phyloP scores from a whole-genome alignment of 2,329 filamentous ascomycete genomes.

The Claviceps spartinae region DNA sequence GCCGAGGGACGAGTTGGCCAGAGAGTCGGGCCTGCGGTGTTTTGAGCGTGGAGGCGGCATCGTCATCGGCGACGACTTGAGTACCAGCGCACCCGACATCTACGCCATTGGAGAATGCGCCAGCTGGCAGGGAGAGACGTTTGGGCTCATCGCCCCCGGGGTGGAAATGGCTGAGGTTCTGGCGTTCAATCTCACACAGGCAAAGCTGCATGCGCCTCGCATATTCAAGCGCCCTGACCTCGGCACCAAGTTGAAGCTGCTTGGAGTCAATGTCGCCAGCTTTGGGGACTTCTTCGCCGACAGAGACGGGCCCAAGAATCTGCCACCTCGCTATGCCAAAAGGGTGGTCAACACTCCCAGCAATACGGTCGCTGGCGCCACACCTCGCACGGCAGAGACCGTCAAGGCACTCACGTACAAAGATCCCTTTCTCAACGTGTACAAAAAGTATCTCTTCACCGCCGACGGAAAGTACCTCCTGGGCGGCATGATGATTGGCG shows the following conservation, averaged over 20 bases:
- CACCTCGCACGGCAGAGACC: neutral
- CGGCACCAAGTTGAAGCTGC: conserved; percentile 80
- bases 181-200: conserved; percentile 80
- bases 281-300: conserved; percentile 94
- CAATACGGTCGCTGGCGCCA: neutral
- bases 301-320: conserved; percentile 60
- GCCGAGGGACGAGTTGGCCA: conserved; percentile 64
- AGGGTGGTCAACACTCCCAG: conserved; percentile 9
- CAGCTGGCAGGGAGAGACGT: conserved; percentile 77
- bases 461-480: conserved; percentile 79
- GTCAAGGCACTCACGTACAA: conserved; percentile 82
- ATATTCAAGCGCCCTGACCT: conserved; percentile 72
- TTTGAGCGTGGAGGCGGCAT: conserved; percentile 64
- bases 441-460: conserved; percentile 91
- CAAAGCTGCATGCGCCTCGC: conserved; percentile 54
- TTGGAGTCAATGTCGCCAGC: conserved; percentile 83
- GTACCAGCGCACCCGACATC: conserved; percentile 57
- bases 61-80: conserved; percentile 51
- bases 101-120: conserved; percentile 89
- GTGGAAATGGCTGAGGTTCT: conserved; percentile 89
- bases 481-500: conserved; percentile 96
- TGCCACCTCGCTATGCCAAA: conserved; percentile 46
- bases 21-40: conserved; percentile 55
- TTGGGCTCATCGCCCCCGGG: conserved; percentile 77
- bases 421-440: conserved; percentile 76